phyloP scores from a whole-genome alignment of 192 early-diverging fungal genomes.

The Podila minutissima region DNA sequence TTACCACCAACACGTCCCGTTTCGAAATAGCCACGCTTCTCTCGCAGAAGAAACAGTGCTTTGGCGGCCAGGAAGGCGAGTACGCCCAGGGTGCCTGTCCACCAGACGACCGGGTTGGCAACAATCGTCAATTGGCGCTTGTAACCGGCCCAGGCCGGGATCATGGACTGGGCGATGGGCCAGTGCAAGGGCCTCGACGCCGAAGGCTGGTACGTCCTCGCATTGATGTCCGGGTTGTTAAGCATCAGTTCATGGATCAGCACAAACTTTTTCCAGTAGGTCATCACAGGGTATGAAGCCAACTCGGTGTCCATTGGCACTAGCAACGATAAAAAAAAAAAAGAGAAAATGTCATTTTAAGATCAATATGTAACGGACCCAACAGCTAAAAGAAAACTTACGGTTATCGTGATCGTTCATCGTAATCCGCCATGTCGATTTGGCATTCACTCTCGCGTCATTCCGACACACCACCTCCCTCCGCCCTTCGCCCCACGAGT shows the following conservation, averaged over 20 bases:
- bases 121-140: slow-evolving; percentile 32
- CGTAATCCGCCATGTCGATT: slow-evolving; percentile 26
- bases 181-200: slow-evolving; percentile 84
- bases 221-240: slow-evolving; percentile 80
- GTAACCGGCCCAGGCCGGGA: slow-evolving; percentile 77
- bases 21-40: slow-evolving; percentile 57
- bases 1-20: slow-evolving; percentile 13
- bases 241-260: slow-evolving; percentile 87
- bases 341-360: background rate
- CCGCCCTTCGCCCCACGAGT: slow-evolving; percentile 80
- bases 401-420: slow-evolving; percentile 31
- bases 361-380: background rate
- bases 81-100: slow-evolving; percentile 8
- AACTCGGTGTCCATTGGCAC: slow-evolving; percentile 62
- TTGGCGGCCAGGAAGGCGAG: background rate
- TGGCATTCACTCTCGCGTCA: slow-evolving; percentile 1
- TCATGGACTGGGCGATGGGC: slow-evolving; percentile 84
- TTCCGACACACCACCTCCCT: slow-evolving; percentile 10
- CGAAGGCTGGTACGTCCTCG: slow-evolving; percentile 73
- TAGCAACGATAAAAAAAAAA: slow-evolving; percentile 16
- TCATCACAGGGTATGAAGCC: slow-evolving; percentile 62
- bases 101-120: slow-evolving; percentile 33
- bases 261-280: slow-evolving; percentile 83
- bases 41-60: slow-evolving; percentile 55
- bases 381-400: background rate